phyloP scores from a whole-genome alignment of 345 rosid species.

The Lumnitzera littorea region DNA sequence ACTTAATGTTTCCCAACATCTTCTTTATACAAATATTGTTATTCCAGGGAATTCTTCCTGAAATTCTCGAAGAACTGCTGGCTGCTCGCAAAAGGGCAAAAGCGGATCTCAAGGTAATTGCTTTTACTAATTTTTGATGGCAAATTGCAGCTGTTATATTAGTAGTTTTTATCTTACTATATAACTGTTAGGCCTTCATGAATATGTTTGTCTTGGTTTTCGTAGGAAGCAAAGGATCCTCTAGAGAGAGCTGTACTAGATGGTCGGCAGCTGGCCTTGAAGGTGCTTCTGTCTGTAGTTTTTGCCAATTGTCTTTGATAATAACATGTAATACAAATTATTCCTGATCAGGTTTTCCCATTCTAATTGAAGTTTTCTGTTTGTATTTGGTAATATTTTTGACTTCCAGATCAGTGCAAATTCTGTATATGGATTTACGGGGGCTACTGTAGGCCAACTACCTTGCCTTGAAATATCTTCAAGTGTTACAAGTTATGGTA shows the following conservation, averaged over 20 bases:
- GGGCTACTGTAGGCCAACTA: slow-evolving; percentile 87
- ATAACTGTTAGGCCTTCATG: background rate
- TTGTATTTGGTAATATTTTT: background rate
- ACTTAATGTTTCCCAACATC: background rate
- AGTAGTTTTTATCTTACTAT: background rate
- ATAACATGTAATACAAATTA: background rate
- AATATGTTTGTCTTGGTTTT: slow-evolving; percentile 11
- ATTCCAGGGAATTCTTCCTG: slow-evolving; percentile 94
- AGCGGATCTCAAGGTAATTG: slow-evolving; percentile 79
- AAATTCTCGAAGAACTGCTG: slow-evolving; percentile 92
- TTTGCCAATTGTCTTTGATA: background rate
- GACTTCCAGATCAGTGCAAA: slow-evolving; percentile 78
- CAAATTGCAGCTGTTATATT: background rate
- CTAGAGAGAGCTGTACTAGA: slow-evolving; percentile 94
- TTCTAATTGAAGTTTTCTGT: background rate
- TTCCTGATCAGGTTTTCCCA: background rate
- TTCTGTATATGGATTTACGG: slow-evolving; percentile 97
- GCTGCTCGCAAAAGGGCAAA: slow-evolving; percentile 94
- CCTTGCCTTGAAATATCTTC: slow-evolving; percentile 97
- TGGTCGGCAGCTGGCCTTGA: slow-evolving; percentile 92
- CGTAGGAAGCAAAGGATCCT: slow-evolving; percentile 92
- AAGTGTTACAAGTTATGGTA: slow-evolving; percentile 98
- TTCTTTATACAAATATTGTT: slow-evolving; percentile 3
- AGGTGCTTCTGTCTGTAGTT: slow-evolving; percentile 29
- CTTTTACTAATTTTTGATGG: background rate